phyloP scores from a whole-genome alignment of 1,284 basidiomycete genomes.

The Rhodotorula mucilaginosa region DNA sequence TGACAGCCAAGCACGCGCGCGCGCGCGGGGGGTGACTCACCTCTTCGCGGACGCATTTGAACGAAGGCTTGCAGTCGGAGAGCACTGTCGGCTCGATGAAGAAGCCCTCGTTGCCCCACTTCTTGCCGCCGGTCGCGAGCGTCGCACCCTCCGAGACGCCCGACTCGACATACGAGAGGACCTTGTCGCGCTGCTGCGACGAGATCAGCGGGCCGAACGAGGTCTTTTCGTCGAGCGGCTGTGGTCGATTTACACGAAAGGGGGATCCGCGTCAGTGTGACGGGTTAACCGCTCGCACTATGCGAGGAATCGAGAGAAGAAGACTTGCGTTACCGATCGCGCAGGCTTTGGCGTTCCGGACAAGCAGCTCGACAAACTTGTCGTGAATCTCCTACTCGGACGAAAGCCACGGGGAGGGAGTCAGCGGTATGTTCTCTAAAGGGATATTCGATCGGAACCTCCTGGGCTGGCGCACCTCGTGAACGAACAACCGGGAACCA shows the following conservation, averaged over 20 bases:
- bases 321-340: conserved; percentile 63
- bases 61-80: conserved; percentile 50
- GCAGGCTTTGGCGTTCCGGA: conserved; percentile 65
- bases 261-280: neutral
- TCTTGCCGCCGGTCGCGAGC: conserved; percentile 72
- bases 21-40: conserved; percentile 21
- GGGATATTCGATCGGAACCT: neutral
- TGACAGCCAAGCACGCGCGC: neutral
- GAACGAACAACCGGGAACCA: conserved; percentile 39
- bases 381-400: conserved; percentile 61
- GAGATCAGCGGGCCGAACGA: conserved; percentile 69
- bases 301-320: too few relatives aligned
- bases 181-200: conserved; percentile 72
- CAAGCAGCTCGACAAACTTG: conserved; percentile 69
- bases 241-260: neutral
- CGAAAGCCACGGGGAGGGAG: neutral
- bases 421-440: neutral
- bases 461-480: conserved; percentile 19
- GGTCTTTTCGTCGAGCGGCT: conserved; percentile 68
- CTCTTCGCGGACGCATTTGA: conserved; percentile 47
- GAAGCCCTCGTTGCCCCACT: conserved; percentile 51
- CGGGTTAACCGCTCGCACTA: too few relatives aligned
- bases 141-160: conserved; percentile 83
- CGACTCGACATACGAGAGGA: conserved; percentile 82
- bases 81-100: conserved; percentile 48